phyloP scores from a whole-genome alignment of 208 protist species.

The Trichomonas vaginalis region DNA sequence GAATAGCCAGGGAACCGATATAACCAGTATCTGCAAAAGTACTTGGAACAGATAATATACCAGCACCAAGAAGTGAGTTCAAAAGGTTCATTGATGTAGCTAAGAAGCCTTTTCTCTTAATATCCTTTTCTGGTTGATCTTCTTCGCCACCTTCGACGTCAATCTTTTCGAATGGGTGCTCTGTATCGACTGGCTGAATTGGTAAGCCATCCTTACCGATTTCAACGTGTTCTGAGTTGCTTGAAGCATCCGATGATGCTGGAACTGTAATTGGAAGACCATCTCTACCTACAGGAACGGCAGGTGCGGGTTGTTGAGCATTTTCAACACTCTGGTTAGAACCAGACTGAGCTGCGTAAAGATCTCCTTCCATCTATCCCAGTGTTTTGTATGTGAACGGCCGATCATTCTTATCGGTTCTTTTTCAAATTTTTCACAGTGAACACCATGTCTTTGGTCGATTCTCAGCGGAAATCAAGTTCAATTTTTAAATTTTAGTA shows the following conservation, averaged over 20 bases:
- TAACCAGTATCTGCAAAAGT: not conserved
- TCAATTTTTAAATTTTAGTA: too few relatives aligned
- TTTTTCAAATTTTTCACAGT: too few relatives aligned
- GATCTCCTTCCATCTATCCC: not conserved
- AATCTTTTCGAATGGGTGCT: not conserved
- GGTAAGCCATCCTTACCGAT: not conserved
- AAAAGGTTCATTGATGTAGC: not conserved
- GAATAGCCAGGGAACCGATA: not conserved
- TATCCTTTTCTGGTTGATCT: not conserved
- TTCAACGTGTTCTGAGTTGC: not conserved
- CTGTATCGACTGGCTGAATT: not conserved
- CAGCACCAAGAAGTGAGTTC: not conserved
- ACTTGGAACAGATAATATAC: slow-evolving; percentile 2
- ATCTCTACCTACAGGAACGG: not conserved
- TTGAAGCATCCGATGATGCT: not conserved
- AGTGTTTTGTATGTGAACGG: not conserved
- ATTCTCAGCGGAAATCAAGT: too few relatives aligned
- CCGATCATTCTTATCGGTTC: not conserved
- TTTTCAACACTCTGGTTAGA: not conserved
- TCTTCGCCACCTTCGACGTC: not conserved
- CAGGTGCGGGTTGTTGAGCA: not conserved
- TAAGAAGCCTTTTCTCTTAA: not conserved
- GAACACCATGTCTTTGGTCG: too few relatives aligned
- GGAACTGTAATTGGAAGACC: not conserved
- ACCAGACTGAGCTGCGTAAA: not conserved